Percentiles rank a stretch among this genome's conserved stretches.
Evolutionary conservation across 371 early-diverging fungal genomes (phyloP).

Genomic region (Mucor indicus): DNA sequence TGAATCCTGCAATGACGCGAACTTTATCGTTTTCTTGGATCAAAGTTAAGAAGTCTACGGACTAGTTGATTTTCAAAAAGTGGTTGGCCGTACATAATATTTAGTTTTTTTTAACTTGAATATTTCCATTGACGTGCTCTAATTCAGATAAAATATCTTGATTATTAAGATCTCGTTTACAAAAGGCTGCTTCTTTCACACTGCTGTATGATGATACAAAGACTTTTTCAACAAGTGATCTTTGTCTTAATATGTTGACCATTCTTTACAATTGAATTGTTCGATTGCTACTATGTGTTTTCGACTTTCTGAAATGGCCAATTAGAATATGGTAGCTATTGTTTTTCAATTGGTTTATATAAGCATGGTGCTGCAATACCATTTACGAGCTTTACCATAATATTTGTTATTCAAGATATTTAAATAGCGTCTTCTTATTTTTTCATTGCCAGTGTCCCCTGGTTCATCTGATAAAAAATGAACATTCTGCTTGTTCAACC

Average conservation of each 20-base stretch:
- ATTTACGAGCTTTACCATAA: conserved; percentile 14
- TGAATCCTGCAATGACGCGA: too few relatives aligned
- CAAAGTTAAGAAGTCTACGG: conserved; percentile 11
- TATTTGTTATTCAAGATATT: conserved; percentile 5
- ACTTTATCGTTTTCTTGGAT: conserved; percentile 14
- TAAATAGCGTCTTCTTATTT: conserved; percentile 6
- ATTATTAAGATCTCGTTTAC: conserved; percentile 14
- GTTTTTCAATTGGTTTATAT: conserved; percentile 10
- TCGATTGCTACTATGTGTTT: conserved; percentile 9
- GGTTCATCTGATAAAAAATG: conserved; percentile 13
- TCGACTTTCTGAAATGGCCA: conserved; percentile 14
- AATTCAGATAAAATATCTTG: conserved; percentile 8
- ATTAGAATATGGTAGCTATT: conserved; percentile 8
- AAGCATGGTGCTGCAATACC: conserved; percentile 6
- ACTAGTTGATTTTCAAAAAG: conserved; percentile 8
- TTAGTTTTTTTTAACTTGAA: conserved; percentile 12
- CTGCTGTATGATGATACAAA: conserved; percentile 12
- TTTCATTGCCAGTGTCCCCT: conserved; percentile 2
- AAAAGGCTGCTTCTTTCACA: conserved; percentile 11
- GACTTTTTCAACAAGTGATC: conserved; percentile 6
- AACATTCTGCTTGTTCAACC: conserved; percentile 16
- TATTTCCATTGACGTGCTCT: conserved; percentile 14
- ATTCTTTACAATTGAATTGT: conserved; percentile 8
- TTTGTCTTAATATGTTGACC: conserved; percentile 7
- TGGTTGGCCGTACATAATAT: neutral